phyloP scores from a whole-genome alignment of 768 basidiomycete species.

The Naganishia vaughanmartiniae region DNA sequence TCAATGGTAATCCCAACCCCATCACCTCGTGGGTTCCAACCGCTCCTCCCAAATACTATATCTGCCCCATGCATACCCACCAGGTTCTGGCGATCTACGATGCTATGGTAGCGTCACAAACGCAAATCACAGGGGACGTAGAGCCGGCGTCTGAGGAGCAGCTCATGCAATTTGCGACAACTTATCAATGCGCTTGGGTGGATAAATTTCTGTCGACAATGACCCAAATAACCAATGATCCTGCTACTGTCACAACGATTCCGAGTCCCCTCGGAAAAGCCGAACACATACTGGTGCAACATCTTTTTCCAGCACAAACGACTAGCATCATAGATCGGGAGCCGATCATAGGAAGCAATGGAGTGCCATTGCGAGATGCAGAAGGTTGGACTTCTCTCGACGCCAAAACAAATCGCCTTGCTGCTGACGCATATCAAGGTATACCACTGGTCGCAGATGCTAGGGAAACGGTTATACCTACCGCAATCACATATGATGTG shows the following conservation, averaged over 20 bases:
- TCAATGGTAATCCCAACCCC: neutral
- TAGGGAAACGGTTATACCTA: neutral
- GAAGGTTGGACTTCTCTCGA: neutral
- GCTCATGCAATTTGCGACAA: neutral
- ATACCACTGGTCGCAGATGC: neutral
- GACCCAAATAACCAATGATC: neutral
- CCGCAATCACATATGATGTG: neutral
- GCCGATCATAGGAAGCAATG: neutral
- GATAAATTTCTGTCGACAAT: neutral
- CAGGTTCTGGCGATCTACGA: neutral
- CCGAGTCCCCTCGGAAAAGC: neutral
- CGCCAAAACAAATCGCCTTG: neutral
- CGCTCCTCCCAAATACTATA: neutral
- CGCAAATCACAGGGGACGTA: neutral
- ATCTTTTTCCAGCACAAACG: neutral
- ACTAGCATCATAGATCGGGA: neutral
- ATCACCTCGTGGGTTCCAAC: neutral
- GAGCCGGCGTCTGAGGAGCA: neutral
- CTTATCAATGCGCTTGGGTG: neutral
- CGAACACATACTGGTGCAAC: neutral
- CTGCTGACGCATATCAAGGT: neutral
- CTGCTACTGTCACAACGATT: neutral
- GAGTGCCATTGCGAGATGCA: neutral
- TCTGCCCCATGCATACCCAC: neutral
- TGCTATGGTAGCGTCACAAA: neutral